These are phyloP conservation scores for Penicillium sp. DNA, from an alignment of 2,329 filamentous ascomycete species.

Conservation along the genomic window DNA sequence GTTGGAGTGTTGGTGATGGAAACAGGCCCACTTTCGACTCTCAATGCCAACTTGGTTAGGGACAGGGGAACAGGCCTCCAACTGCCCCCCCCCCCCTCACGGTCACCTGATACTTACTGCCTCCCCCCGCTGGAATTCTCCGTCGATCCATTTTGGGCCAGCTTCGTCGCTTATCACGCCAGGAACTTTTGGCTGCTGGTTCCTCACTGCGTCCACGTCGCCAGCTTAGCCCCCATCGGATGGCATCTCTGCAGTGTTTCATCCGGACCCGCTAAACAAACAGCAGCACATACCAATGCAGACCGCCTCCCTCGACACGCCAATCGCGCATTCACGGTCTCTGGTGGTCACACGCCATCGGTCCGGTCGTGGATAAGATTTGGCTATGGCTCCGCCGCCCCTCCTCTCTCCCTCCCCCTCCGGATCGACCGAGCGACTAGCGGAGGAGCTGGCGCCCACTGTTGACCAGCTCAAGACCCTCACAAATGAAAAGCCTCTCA, in stretches of 20 bases:
- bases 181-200: background rate
- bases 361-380: slow-evolving; percentile 44
- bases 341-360: slow-evolving; percentile 42
- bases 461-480: slow-evolving; percentile 46
- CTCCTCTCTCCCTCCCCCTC: slow-evolving; percentile 38
- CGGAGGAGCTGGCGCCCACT: slow-evolving; percentile 45
- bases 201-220: background rate
- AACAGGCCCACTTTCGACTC: background rate
- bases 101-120: slow-evolving; percentile 8
- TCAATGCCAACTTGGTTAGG: background rate
- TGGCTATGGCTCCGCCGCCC: slow-evolving; percentile 38
- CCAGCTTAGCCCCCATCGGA: slow-evolving; percentile 11
- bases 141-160: slow-evolving; percentile 8
- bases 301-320: slow-evolving; percentile 38
- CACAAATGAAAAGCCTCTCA: slow-evolving; percentile 38
- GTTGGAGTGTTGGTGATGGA: slow-evolving; percentile 4
- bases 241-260: slow-evolving; percentile 16
- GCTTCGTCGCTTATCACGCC: slow-evolving; percentile 1
- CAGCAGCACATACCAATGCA: slow-evolving; percentile 41
- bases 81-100: background rate
- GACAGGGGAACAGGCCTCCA: background rate
- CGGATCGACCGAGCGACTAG: slow-evolving; percentile 43
- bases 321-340: slow-evolving; percentile 43
- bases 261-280: slow-evolving; percentile 27
- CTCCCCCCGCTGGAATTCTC: background rate